These are phyloP conservation scores for Lactarius hatsudake DNA, from an alignment of 768 basidiomycete genomes.

Conservation along the genomic window DNA sequence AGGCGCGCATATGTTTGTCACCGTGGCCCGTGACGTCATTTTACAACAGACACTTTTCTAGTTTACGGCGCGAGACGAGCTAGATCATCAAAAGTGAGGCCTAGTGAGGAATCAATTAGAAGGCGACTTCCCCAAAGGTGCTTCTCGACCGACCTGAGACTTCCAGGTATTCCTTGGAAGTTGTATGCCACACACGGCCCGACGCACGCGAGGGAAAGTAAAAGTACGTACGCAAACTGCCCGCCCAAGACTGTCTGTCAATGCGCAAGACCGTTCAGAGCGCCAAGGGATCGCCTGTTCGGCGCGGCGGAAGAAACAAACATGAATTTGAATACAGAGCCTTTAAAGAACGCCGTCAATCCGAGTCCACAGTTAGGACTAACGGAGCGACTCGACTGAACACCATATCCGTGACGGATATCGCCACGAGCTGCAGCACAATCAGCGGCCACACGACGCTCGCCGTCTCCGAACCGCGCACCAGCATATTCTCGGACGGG, in stretches of 20 bases:
- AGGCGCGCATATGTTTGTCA: no score
- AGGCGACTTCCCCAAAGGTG: no score
- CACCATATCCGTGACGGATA: neutral
- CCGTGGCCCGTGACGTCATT: no score
- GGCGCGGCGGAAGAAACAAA: slow-evolving; percentile 36
- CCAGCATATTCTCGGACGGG: slow-evolving; percentile 24
- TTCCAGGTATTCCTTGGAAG: neutral
- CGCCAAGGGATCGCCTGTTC: slow-evolving; percentile 41
- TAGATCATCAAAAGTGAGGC: no score
- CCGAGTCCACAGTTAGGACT: no score
- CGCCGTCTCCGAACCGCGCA: neutral
- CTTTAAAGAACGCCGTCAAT: no score
- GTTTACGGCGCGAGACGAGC: no score
- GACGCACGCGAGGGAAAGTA: slow-evolving; percentile 1
- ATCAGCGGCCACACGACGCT: neutral
- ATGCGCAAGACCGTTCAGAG: slow-evolving; percentile 34
- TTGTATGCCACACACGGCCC: neutral
- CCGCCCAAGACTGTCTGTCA: slow-evolving; percentile 46
- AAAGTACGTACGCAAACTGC: slow-evolving; percentile 38
- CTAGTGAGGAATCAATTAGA: no score
- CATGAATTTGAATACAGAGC: slow-evolving; percentile 29
- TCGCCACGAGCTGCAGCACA: neutral
- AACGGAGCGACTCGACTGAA: neutral
- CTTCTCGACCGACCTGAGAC: no score
- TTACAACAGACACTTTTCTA: no score